phyloP scores from a whole-genome alignment of 1,284 basidiomycete genomes.

The Athelia psychrophila region DNA sequence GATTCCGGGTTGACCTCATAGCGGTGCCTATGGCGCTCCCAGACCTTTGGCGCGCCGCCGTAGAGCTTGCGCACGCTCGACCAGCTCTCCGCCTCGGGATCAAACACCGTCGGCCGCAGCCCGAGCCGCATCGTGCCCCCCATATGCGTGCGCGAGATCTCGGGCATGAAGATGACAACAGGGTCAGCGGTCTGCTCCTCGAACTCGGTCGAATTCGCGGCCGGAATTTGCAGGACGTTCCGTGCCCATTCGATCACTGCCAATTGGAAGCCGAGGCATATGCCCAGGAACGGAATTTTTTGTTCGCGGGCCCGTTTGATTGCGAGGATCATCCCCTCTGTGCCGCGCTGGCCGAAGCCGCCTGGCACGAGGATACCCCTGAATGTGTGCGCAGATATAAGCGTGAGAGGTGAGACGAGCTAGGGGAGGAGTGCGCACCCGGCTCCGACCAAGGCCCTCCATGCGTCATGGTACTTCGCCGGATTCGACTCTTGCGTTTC shows the following conservation, averaged over 20 bases:
- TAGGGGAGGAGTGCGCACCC: constrained; percentile 51
- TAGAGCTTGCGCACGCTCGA: constrained; percentile 81
- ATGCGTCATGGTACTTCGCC: constrained; percentile 93
- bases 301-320: constrained; percentile 97
- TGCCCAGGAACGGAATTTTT: constrained; percentile 92
- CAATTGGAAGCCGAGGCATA: constrained; percentile 98
- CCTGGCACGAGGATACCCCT: constrained; percentile 96
- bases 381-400: constrained; percentile 2
- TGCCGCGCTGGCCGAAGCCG: constrained; percentile 92
- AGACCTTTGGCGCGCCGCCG: constrained; percentile 80
- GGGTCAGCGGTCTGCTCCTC: constrained; percentile 58
- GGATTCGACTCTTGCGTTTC: constrained; percentile 78
- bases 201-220: constrained; percentile 89
- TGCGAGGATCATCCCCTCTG: constrained; percentile 96
- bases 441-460: constrained; percentile 90
- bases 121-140: constrained; percentile 99
- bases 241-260: constrained; percentile 96
- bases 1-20: constrained; percentile 96
- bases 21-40: constrained; percentile 97
- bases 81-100: constrained; percentile 56
- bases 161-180: constrained; percentile 97
- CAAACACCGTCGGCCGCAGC: constrained; percentile 91
- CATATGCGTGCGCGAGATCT: constrained; percentile 97
- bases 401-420: neutral
- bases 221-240: constrained; percentile 74